phyloP scores from a whole-genome alignment of 2,329 filamentous ascomycete genomes.

The Colletotrichum viniferum region DNA sequence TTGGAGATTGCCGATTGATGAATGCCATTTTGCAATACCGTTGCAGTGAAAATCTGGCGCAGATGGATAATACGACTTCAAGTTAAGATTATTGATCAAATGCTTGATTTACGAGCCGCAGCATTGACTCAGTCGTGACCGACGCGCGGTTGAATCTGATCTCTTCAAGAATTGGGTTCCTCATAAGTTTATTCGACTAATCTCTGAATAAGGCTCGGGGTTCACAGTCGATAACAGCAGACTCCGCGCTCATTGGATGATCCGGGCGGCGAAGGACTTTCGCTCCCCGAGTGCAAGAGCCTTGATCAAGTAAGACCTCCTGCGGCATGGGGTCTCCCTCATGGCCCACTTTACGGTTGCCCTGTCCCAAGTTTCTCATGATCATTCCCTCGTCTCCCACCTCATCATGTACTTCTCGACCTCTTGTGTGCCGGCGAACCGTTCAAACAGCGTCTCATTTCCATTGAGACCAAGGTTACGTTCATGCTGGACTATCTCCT shows the following conservation, averaged over 20 bases:
- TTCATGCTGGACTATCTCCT: slow-evolving; percentile 11
- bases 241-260: background rate
- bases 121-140: background rate
- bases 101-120: too few species aligned
- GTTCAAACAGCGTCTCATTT: slow-evolving; percentile 5
- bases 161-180: background rate
- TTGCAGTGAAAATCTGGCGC: too few species aligned
- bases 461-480: slow-evolving; percentile 5
- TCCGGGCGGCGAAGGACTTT: background rate
- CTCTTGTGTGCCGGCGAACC: slow-evolving; percentile 23
- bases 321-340: background rate
- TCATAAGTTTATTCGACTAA: background rate
- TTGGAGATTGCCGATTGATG: fast-evolving
- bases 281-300: background rate
- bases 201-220: background rate
- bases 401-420: slow-evolving; percentile 23
- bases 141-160: background rate
- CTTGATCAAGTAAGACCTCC: background rate
- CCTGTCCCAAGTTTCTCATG: background rate
- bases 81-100: too few species aligned
- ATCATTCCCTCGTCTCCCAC: background rate
- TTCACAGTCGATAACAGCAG: background rate
- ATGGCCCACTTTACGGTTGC: background rate
- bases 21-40: background rate
- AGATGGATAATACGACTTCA: too few species aligned